Evolutionary conservation across 176 grass and related monocot species (phyloP), one percentile per base, ranked within the genome.

Genomic region (Lolium perenne): DNA sequence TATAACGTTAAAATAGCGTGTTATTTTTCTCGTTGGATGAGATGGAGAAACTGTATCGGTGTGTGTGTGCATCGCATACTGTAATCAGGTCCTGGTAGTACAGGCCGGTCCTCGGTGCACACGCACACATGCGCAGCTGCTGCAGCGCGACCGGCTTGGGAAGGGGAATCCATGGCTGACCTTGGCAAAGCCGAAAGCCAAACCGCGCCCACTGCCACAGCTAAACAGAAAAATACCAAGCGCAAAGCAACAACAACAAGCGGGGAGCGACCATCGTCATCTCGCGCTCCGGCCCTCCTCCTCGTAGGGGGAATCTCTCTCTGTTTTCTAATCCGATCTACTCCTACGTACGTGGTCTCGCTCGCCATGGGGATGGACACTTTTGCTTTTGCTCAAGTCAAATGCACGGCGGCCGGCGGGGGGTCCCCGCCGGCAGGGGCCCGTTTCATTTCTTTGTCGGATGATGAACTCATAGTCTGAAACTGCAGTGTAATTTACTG

Each of bases 341-440:
- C 20, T 62, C 16, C 32, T 35, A 35, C 32, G 32, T 2, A 1
- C 46, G 11, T 64, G 70, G 57, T 59, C 67, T 62, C 50, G 72
- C 18, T 62, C 50, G 72, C 18, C 73, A 49, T 57, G 54, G 71
- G 2, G 1, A 46, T 0, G 40, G 38, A 6, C 0, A 63, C 87
- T 86, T 92, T 89, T 15, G 84, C 91, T 84, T 86, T 84, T 71
- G 5, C 83, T 1, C 83, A 89, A 87, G 91, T 92, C 91, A 92
- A 92, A 88, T 66, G 78, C 50, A 61, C 10, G 85, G 43, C 66
- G 32, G 6, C 64, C 65, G 64, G 32, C 32, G 32, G 32, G 32
- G 32, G 32, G 32, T 35, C 32, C 26, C 45, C 70, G 12, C 53
- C 46, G 86, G 41, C 8, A 8, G 71, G 14, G 35, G 66, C 10